Evolutionary conservation across 1,284 basidiomycete genomes (phyloP), one percentile per base, ranked within the genome.

Genomic region (Macrocybe sp.): DNA sequence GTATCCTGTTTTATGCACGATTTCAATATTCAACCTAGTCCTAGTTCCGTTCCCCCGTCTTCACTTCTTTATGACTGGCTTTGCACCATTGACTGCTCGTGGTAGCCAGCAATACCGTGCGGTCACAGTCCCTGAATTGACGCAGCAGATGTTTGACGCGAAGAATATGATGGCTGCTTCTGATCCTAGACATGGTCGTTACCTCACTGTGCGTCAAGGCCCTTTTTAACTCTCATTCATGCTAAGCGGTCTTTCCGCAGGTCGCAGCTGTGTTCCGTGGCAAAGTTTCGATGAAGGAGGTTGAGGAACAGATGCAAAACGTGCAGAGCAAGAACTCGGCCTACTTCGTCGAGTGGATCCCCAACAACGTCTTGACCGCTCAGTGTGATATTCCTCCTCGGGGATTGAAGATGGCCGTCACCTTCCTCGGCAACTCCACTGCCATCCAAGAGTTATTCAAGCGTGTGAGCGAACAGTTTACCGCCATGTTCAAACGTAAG

Each of bases 101-200:
- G 92, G 92, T 53, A 94, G 90, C 66, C 88, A 92, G 61, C 89
- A 92, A 63, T 96, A 92, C 79, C 90, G 94, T 55, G 93, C 93
- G 33, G 92, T 97, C 62, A 90, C 91, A 49, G 94, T 97, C 38
- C 91, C 95, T 31, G 95, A 97, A 74, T 81, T 98, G 55, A 97
- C 95, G 7, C 89, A 92, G 68, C 95, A 97, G 66, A 97, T 98
- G 94, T 98, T 97, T 70, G 95, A 97, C 64, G 89, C 92, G 41
- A 94, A 94, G 81, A 96, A 97, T 84, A 94, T 95, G 92, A 95
- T 95, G 92, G 92, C 92, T 61, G 95, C 95, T 31, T 92, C 89
- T 29, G 95, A 97, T 72, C 92, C 92, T 46, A 79, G 93, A 64
- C 89, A 97, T 63, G 96, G 97, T 59, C 91, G 92, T 57, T 95